Conservation (phyloP, 106 monocot genomes). For the Chionographis japonica region DNA sequence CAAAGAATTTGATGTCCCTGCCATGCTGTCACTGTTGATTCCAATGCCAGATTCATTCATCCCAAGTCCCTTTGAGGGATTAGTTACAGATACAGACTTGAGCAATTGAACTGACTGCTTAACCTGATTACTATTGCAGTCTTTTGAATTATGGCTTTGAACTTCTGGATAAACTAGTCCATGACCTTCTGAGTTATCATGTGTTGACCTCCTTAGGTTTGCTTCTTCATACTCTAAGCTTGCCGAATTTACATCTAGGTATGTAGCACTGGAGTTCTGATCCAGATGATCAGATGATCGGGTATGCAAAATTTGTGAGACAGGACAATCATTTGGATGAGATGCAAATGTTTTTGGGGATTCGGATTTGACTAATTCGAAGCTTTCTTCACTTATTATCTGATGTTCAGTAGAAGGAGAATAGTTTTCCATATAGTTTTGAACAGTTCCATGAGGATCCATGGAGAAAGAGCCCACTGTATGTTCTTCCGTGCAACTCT, state of each 20-base stretch:
- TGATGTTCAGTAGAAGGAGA: not conserved
- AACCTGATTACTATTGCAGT: not conserved
- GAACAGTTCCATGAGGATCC: slow-evolving; percentile 18
- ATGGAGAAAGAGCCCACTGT: not conserved
- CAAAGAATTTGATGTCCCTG: slow-evolving; percentile 4
- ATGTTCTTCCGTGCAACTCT: slow-evolving; percentile 33
- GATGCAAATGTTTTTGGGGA: slow-evolving; percentile 4
- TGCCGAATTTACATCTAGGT: slow-evolving; percentile 1
- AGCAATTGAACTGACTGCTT: slow-evolving; percentile 6
- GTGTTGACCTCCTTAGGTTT: not conserved
- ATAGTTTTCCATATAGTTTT: slow-evolving; percentile 14
- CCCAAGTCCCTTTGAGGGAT: not conserved
- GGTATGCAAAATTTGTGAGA: slow-evolving; percentile 5
- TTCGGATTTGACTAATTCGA: slow-evolving; percentile 2
- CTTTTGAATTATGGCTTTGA: slow-evolving; percentile 3
- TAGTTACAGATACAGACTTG: slow-evolving; percentile 3
- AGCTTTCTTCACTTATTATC: slow-evolving; percentile 1
- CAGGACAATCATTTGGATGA: slow-evolving; percentile 8
- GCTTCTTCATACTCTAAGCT: slow-evolving; percentile 8
- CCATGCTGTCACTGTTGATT: not conserved
- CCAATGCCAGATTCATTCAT: slow-evolving; percentile 1
- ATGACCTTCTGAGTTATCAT: not conserved
- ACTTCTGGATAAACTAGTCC: slow-evolving; percentile 3
- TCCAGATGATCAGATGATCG: slow-evolving; percentile 9
- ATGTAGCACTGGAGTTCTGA: not conserved